Evolutionary conservation across 768 basidiomycete genomes (phyloP), one percentile per base, ranked within the genome.

Genomic region (Leccinum disarticulatum): DNA sequence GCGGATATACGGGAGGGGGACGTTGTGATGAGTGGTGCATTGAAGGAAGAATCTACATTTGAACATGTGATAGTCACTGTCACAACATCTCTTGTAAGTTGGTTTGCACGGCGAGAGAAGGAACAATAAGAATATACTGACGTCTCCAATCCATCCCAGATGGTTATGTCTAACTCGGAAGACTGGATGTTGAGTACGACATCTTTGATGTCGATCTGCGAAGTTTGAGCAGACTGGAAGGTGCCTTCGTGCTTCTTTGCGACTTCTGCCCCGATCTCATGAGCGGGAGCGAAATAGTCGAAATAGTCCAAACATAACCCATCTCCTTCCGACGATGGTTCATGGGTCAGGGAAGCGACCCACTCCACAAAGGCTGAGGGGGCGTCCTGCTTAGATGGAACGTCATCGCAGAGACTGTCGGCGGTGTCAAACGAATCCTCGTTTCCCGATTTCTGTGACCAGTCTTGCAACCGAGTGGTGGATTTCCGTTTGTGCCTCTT

Each of bases 111-210:
- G n/a, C 17, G 7, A 43, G 1, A 28, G 9, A 17, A 14, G 6
- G 1, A 15, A 19, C 1, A 41, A n/a, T 28, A 49, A 19, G 22
- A 38, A n/a, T n/a, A 11, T 1, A 72, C 70, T 41, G 25, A 72
- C 71, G 50, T 52, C 33, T 13, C 33, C 4, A 59, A 54, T 19
- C 60, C 65, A 13, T 72, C 72, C 72, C 70, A 72, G 56, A 71
- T 60, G 3, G 68, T 72, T 33, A 68, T 27, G 11, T 72, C 53
- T 3, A 46, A 51, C 28, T 65, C 58, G n/a, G 56, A 51, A 3
- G 63, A 41, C 4, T 48, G 36, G 17, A 68, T 66, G n/a, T 43
- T 4, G 7, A 72, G 55, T 11, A 41, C 55, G 7, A 74, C 15
- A 13, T 70, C 62, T 11, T 62, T 46, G 19, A 52, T 28, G 6